Conservation (phyloP, 2,329 filamentous ascomycete species). For the Orbilia ellipsospora region DNA sequence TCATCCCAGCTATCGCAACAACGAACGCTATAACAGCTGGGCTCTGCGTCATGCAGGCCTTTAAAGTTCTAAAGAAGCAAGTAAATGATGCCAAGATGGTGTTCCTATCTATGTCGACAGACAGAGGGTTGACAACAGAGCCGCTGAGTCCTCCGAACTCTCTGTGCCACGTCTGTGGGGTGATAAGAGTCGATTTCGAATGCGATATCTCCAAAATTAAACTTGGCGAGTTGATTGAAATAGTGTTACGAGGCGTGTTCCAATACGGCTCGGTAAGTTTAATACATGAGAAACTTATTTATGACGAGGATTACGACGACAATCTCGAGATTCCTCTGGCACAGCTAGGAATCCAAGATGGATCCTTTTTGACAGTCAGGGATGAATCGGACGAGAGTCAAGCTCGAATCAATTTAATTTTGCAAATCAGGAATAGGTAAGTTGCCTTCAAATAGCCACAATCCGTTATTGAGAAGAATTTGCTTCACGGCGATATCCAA, state of each 20-base stretch:
- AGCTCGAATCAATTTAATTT: constrained; percentile 79
- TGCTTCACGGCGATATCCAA: too few relatives aligned
- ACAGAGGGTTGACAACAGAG: constrained; percentile 70
- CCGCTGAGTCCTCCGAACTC: constrained; percentile 75
- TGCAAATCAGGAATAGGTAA: constrained; percentile 74
- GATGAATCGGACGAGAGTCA: constrained; percentile 79
- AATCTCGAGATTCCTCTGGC: constrained; percentile 82
- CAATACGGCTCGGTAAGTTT: constrained; percentile 86
- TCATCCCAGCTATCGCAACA: constrained; percentile 97
- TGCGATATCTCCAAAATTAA: constrained; percentile 79
- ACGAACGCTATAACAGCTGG: constrained; percentile 97
- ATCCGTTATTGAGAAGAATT: too few relatives aligned
- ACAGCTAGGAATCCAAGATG: constrained; percentile 78
- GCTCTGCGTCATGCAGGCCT: constrained; percentile 89
- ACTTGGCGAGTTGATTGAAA: constrained; percentile 80
- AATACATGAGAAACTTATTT: constrained; percentile 79
- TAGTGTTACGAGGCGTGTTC: constrained; percentile 75
- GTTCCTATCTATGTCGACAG: constrained; percentile 65
- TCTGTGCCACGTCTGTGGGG: constrained; percentile 83
- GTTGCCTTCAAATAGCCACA: constrained; percentile 56
- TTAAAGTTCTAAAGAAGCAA: constrained; percentile 84
- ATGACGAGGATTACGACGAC: constrained; percentile 88
- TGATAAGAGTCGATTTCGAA: constrained; percentile 74
- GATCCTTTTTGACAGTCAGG: constrained; percentile 83
- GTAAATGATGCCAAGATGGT: constrained; percentile 72